A percentile compares a stretch with the other conserved stretches of the same genome.
These are phyloP conservation scores for Mycena pura DNA, from an alignment of 768 basidiomycete species.

Conservation along the genomic window DNA sequence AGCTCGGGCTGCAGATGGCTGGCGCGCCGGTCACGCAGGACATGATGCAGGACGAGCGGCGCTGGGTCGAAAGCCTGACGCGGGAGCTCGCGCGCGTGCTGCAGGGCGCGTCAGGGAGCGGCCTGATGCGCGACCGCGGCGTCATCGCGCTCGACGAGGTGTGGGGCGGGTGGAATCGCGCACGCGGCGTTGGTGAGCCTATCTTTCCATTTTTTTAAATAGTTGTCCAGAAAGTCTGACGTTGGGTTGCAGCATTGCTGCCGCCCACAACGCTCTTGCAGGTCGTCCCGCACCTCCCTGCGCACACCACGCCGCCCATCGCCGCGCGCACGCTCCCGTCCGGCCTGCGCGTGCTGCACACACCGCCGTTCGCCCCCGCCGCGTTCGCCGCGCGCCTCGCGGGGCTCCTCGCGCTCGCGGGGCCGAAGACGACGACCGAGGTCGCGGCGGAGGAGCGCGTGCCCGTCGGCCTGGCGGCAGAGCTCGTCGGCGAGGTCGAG, in stretches of 20 bases:
- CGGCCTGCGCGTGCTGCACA: slow-evolving; percentile 83
- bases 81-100: slow-evolving; percentile 82
- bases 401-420: slow-evolving; percentile 55
- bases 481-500: slow-evolving; percentile 83
- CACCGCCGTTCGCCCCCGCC: slow-evolving; percentile 71
- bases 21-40: slow-evolving; percentile 87
- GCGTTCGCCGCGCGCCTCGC: slow-evolving; percentile 75
- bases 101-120: slow-evolving; percentile 47
- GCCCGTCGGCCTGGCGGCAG: slow-evolving; percentile 73
- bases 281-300: slow-evolving; percentile 70
- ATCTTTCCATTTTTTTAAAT: background rate
- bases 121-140: slow-evolving; percentile 81
- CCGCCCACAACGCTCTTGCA: slow-evolving; percentile 88
- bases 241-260: slow-evolving; percentile 90
- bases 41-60: slow-evolving; percentile 83
- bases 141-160: slow-evolving; percentile 90
- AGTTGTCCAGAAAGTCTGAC: too few species aligned
- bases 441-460: slow-evolving; percentile 76
- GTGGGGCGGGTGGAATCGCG: slow-evolving; percentile 96
- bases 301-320: slow-evolving; percentile 72
- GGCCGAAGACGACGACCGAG: slow-evolving; percentile 66
- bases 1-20: slow-evolving; percentile 81
- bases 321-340: slow-evolving; percentile 71
- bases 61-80: slow-evolving; percentile 82
- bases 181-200: slow-evolving; percentile 82